phyloP scores from a whole-genome alignment of 257 asterid genomes.

The Paulownia fortunei region DNA sequence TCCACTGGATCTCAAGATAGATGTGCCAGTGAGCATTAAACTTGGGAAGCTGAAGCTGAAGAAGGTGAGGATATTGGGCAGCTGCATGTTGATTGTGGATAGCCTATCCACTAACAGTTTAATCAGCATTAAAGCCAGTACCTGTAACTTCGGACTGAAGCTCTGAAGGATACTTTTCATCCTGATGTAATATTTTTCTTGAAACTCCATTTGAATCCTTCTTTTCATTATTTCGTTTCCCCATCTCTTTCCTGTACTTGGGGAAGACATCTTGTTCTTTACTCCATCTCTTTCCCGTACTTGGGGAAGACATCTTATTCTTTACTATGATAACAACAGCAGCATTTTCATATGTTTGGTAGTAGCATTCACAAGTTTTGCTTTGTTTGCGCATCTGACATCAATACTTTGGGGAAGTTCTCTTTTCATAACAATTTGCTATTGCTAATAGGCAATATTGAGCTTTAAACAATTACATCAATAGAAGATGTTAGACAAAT shows the following conservation, averaged over 20 bases:
- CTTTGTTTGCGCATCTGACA: conserved; percentile 14
- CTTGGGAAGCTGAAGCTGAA: conserved; percentile 75
- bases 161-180: conserved; percentile 43
- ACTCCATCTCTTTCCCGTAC: conserved; percentile 7
- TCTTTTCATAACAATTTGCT: conserved; percentile 1
- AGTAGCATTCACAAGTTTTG: conserved; percentile 2
- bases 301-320: conserved; percentile 12
- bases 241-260: conserved; percentile 3
- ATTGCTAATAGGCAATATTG: not conserved
- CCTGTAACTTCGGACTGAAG: conserved; percentile 71
- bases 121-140: conserved; percentile 71
- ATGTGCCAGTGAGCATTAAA: conserved; percentile 74
- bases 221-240: conserved; percentile 2
- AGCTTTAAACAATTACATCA: conserved; percentile 3
- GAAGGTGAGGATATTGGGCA: conserved; percentile 69
- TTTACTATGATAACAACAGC: not conserved
- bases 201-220: conserved; percentile 1
- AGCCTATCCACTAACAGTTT: conserved; percentile 70
- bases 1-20: conserved; percentile 78
- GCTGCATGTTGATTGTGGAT: conserved; percentile 76
- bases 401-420: conserved; percentile 2
- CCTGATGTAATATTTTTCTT: not conserved
- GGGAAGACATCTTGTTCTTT: conserved; percentile 14
- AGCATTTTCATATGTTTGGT: not conserved
- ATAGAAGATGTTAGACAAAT: too few species aligned